Base-by-base conservation (phyloP, 129 eudicot species). In the Chrysanthemum seticuspe region DNA sequence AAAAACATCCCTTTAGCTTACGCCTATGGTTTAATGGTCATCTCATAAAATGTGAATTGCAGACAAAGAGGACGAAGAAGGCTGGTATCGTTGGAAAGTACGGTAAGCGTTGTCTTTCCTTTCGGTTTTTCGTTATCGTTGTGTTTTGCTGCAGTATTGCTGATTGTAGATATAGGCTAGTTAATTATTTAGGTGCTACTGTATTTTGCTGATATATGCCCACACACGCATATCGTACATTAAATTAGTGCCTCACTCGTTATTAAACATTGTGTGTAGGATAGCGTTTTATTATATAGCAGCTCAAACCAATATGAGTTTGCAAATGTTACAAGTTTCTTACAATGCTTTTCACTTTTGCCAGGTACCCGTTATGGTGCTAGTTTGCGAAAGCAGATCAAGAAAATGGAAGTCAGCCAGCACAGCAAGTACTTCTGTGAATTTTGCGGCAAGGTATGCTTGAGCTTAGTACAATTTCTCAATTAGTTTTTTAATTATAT, bases 281-380 rank as follows among this genome's bases (percentile, higher is more conserved):
- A 34, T 34, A 34, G 40, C 40, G 7, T 34, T 34, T 34, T 34
- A 5, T 34, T 34, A 5, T 34, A 34, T 34, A 34, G 40, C 40
- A n/a, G n/a, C n/a, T 31, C 36, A 31, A 31, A 31, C 6, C 5
- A 4, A 31, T 31, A 31, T 0, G 9, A 36, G 44, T 36, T 36
- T 36, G 57, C 14, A 13, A 52, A 5, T 52, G 68, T 29, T 34
- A 1, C 3, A 5, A 63, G 51, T 34, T 2, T 11, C 29, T 53
- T 10, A 40, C 50, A 15, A 27, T n/a, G 19, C 45, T 48, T 62
- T 61, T 19, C 21, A 25, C 54, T 3, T 49, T 52, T 51, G 71
- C 10, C 29, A 91, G 96, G 97, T 80, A 91, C 97, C 74, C 90
- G 97, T 40, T 91, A 91, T 85, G 97, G 97, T 74, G 97, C 97